A percentile compares a stretch with the other conserved stretches of the same genome.
These are phyloP conservation scores for Candida sp. DNA, from an alignment of 1,139 yeast species.

Conservation along the genomic window DNA sequence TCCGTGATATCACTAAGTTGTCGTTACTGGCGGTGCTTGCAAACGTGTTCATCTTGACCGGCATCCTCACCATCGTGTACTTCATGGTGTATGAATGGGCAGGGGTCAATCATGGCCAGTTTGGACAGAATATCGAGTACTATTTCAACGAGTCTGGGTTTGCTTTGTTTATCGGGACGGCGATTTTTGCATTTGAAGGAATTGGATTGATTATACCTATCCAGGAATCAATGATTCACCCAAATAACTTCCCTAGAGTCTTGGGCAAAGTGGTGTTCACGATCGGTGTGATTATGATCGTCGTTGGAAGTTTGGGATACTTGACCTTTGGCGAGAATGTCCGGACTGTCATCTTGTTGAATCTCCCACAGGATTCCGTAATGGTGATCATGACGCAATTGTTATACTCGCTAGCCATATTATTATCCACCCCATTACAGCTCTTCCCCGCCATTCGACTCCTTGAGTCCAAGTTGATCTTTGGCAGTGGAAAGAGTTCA, in stretches of 20 bases:
- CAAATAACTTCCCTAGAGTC: slow-evolving; percentile 72
- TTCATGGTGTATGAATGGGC: slow-evolving; percentile 65
- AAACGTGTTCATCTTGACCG: slow-evolving; percentile 84
- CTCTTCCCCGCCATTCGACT: slow-evolving; percentile 64
- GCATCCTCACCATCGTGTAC: slow-evolving; percentile 78
- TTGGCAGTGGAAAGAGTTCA: slow-evolving; percentile 72
- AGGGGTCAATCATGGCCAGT: slow-evolving; percentile 29
- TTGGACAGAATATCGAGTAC: slow-evolving; percentile 52
- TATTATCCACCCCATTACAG: slow-evolving; percentile 91
- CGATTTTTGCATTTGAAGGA: slow-evolving; percentile 97
- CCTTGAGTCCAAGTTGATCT: slow-evolving; percentile 42
- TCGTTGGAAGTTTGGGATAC: slow-evolving; percentile 82
- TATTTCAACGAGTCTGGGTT: slow-evolving; percentile 71
- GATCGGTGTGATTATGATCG: slow-evolving; percentile 76
- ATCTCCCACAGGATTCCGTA: slow-evolving; percentile 76
- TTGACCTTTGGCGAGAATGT: slow-evolving; percentile 84
- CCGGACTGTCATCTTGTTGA: slow-evolving; percentile 85
- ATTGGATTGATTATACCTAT: slow-evolving; percentile 94
- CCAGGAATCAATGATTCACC: slow-evolving; percentile 91
- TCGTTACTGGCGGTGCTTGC: slow-evolving; percentile 91
- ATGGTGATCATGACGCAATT: slow-evolving; percentile 74
- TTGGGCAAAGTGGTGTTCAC: slow-evolving; percentile 75
- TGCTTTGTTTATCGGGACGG: slow-evolving; percentile 91
- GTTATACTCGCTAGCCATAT: slow-evolving; percentile 84
- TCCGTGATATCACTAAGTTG: slow-evolving; percentile 87